Base-by-base conservation (phyloP, 2,329 filamentous ascomycete genomes). In the Rhinocladiella similis region DNA sequence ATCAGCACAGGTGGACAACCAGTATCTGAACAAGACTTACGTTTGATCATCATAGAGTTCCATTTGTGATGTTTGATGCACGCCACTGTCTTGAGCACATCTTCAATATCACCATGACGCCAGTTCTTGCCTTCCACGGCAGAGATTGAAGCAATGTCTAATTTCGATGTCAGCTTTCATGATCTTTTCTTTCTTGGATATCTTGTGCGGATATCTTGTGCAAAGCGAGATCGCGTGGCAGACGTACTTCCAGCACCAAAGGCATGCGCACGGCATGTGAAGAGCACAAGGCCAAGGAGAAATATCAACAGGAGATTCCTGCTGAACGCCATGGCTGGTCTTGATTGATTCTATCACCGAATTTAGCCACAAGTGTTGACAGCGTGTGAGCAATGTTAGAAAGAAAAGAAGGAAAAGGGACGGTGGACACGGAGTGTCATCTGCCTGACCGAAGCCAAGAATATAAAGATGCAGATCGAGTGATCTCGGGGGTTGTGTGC, bases 61-160 rank as follows among this genome's bases (percentile, higher is more conserved):
- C 90, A 94, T 76, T 93, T 93, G 70, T 91, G 90, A 56, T 89
- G 89, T 61, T 87, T 82, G 56, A 93, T 80, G 67, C 90, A 92
- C 27, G 87, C 83, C 63, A 93, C 75, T 5, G 85, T 89, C 72
- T 89, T 88, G 66, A 94, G 83, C 75, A 90, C 85, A 72, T 93
- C 90, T 76, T 91, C 88, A 61, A 91, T 91, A 69, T 91, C 88
- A 39, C 77, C 77, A 78, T 80, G 77, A 56, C 77, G 77, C 77
- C 77, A 80, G 59, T 80, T 80, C 54, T 76, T 75, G 56, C 77
- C 77, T 65, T 80, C 77, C 41, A 80, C 67, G 18, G 74, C 71
- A 1, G 77, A 79, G 52, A 80, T 78, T 2, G 77, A 80, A 46
- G 75, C 75, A 56, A 77, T 77, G 56, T 77, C 75, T 77, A 48